These are phyloP conservation scores for Brassica juncea DNA, from an alignment of 345 rosid species.

Conservation along the genomic window DNA sequence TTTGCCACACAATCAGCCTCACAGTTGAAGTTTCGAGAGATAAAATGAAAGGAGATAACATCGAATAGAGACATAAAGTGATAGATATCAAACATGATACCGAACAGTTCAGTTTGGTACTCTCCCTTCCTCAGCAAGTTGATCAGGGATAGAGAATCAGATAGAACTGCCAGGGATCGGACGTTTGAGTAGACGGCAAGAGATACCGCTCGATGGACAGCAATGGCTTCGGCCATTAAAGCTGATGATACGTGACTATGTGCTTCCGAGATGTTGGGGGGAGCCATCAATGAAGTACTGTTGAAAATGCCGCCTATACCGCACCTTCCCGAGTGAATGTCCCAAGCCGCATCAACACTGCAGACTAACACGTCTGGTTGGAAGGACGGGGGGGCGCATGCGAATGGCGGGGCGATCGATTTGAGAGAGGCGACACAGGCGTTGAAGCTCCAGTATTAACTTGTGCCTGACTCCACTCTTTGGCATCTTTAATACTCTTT, in stretches of 20 bases:
- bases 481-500: background rate
- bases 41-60: too few species aligned
- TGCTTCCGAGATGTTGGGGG: background rate
- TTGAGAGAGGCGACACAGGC: too few species aligned
- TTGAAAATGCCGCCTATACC: too few species aligned
- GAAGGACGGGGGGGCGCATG: too few species aligned
- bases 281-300: background rate
- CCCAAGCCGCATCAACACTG: too few species aligned
- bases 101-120: background rate
- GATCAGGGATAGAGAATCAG: background rate
- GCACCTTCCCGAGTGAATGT: too few species aligned
- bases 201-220: background rate
- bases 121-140: background rate
- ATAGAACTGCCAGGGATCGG: background rate
- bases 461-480: background rate
- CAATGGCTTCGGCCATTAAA: background rate
- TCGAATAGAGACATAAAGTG: background rate
- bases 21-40: background rate
- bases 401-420: too few species aligned
- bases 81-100: background rate
- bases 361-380: too few species aligned
- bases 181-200: background rate
- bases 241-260: background rate
- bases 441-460: too few species aligned
- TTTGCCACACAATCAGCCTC: background rate